Base-by-base conservation (phyloP, 805 yeast species). In the Metschnikowia borealis region DNA sequence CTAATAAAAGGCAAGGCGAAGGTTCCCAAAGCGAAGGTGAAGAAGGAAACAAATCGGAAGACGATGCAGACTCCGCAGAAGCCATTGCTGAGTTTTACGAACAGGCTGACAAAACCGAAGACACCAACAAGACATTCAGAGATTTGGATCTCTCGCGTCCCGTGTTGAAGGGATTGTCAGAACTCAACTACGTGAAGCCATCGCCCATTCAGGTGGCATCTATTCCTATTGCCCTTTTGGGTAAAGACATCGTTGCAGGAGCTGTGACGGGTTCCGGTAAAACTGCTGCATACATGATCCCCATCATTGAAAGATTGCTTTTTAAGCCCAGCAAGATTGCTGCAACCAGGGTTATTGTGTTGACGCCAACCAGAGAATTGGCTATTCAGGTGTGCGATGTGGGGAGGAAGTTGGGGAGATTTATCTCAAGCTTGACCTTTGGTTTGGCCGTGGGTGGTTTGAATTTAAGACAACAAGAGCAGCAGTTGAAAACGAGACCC, bases 211-310 rank as follows among this genome's bases (percentile, higher is more conserved):
- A 94, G 73, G 77, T 91, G 53, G 87, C 97, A 0, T 82, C 96
- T 7, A 91, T 94, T 54, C 99, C 99, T 13, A 83, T 92, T 50
- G 96, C 97, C 1, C 75, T 94, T 38, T 66, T 88, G 54, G 99
- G 99, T 61, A 92, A 89, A 64, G 99, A 94, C 69, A 83, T 94
- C 46, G 97, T 94, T 61, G 99, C 98, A 15, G 98, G 98, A 75
- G 99, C 99, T 34, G 96, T 89, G 21, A 94, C 99, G 4, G 99
- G 99, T 74, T 92, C 98, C 18, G 99, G 99, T 80, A 94, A 94
- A 68, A 94, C 99, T 21, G 99, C 97, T 2, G 99, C 99, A 1
- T 94, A 89, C 66, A 84, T 94, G 85, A 87, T 94, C 49, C 99
- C 99, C 13, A 89, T 91, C 41, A 82, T 94, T 53, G 99, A 94